Conservation (phyloP, 805 yeast species). For the Isabelozyma rhagii region DNA sequence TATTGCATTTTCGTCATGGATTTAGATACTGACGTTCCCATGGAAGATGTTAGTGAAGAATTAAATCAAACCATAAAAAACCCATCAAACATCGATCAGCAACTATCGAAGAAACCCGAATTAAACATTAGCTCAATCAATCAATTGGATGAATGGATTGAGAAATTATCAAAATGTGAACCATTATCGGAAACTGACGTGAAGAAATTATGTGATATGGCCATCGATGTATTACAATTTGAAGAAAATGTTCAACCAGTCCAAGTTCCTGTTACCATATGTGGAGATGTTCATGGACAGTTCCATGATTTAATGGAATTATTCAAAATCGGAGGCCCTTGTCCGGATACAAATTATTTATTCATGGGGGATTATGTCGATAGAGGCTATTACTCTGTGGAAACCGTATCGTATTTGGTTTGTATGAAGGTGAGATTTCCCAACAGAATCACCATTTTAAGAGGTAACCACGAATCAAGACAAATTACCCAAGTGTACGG, state of each 20-base stretch:
- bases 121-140: conserved; percentile 45
- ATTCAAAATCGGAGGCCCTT: conserved; percentile 79
- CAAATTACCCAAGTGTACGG: conserved; percentile 97
- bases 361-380: conserved; percentile 77
- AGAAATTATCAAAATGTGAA: conserved; percentile 71
- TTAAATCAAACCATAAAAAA: conserved; percentile 22
- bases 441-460: conserved; percentile 81
- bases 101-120: conserved; percentile 25
- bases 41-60: conserved; percentile 71
- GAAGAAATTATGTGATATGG: conserved; percentile 79
- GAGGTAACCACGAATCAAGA: conserved; percentile 95
- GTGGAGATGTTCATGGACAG: conserved; percentile 97
- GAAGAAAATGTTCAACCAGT: conserved; percentile 97
- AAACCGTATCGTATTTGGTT: conserved; percentile 82
- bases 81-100: conserved; percentile 3
- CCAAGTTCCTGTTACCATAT: conserved; percentile 91
- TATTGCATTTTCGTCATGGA: conserved; percentile 48
- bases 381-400: conserved; percentile 86
- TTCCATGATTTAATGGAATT: conserved; percentile 92
- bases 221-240: conserved; percentile 82
- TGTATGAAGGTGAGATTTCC: conserved; percentile 93
- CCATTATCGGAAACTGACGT: conserved; percentile 81
- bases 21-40: conserved; percentile 75
- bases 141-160: conserved; percentile 87
- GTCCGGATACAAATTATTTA: conserved; percentile 47